Base-by-base conservation (phyloP, 805 yeast species). In the Barnettozyma sucrosica region DNA sequence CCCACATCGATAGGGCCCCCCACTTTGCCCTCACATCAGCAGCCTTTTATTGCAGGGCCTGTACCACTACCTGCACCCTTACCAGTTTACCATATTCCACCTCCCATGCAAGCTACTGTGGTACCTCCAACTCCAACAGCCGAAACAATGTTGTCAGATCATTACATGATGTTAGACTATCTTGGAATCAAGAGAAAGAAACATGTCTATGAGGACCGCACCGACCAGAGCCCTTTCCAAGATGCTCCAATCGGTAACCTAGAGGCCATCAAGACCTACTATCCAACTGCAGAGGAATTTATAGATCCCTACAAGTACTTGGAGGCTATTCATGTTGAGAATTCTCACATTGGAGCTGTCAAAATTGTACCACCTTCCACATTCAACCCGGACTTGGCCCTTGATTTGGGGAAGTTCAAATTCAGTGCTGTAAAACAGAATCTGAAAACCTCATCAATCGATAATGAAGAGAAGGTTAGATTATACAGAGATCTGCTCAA, bases 341-440 rank as follows among this genome's bases (percentile, higher is more conserved):
- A 64, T n/a, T 89, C 85, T 0, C 55, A 65, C 25, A 72, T 69
- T 55, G 92, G 92, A 1, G 89, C 89, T 16, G 68, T 85, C 36
- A 85, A 84, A 57, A 66, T 86, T 7, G 68, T 75, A 7, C 80
- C 88, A 5, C 85, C 86, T 2, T 44, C 53, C 7, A 25, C 36
- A 7, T 72, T 72, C 73, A 47, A 59, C 10, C 71, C 61, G 2
- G 45, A 50, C 10, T 66, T 65, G 44, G 49, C 63, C 10, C 55
- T 67, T 19, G 75, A 76, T 53, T 65, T 79, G 3, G 77, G 75
- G 47, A 54, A 69, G 14, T 70, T 76, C 51, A 72, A 78, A 74
- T 76, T 82, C 58, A 72, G 70, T 47, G 66, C 83, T 1, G 70
- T 73, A 44, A 64, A 76, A 43, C 77, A 80, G 52, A 55, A 69